Evolutionary conservation across 2,329 filamentous ascomycete genomes (phyloP).

Genomic region (Lasiodiplodia hormozganensis): DNA sequence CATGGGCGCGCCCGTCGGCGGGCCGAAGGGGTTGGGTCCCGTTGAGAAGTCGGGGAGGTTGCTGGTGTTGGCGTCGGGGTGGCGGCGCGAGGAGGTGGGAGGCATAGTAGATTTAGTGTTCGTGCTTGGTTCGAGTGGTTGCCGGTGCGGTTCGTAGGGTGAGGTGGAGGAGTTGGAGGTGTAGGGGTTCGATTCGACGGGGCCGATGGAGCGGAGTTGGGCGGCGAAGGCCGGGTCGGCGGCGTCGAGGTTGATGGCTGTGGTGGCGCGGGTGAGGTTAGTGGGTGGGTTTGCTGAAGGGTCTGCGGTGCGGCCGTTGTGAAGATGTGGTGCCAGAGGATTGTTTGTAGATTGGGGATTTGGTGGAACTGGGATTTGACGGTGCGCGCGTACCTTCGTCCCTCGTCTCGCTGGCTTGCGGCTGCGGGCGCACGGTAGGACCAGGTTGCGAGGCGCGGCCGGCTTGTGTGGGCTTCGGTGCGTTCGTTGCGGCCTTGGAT

Average conservation of each 20-base stretch:
- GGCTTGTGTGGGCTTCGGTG: conserved; percentile 39
- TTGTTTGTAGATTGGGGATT: no score
- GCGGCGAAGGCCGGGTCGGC: conserved; percentile 74
- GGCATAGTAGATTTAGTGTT: background rate
- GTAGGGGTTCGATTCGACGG: conserved; percentile 64
- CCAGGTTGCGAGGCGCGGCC: conserved; percentile 43
- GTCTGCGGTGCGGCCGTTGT: background rate
- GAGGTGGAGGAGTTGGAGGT: conserved; percentile 63
- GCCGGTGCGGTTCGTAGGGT: conserved; percentile 36
- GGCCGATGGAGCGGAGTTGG: conserved; percentile 73
- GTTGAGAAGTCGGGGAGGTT: conserved; percentile 30
- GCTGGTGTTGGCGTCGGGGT: conserved; percentile 30
- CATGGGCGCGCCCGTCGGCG: conserved; percentile 34
- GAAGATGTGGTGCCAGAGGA: no score
- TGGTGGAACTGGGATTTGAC: background rate
- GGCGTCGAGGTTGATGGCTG: conserved; percentile 66
- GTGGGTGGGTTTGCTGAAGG: background rate
- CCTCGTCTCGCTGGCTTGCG: conserved; percentile 46
- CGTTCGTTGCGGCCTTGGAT: conserved; percentile 43
- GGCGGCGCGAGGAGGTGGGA: conserved; percentile 12
- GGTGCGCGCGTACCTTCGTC: conserved; percentile 46
- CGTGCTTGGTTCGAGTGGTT: background rate
- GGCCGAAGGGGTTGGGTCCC: conserved; percentile 29
- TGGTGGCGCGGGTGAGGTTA: background rate
- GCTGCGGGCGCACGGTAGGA: conserved; percentile 50